A percentile compares a stretch with the other conserved stretches of the same genome.
phyloP scores from a whole-genome alignment of 2,329 filamentous ascomycete species.

The Hyphodiscus sp. region DNA sequence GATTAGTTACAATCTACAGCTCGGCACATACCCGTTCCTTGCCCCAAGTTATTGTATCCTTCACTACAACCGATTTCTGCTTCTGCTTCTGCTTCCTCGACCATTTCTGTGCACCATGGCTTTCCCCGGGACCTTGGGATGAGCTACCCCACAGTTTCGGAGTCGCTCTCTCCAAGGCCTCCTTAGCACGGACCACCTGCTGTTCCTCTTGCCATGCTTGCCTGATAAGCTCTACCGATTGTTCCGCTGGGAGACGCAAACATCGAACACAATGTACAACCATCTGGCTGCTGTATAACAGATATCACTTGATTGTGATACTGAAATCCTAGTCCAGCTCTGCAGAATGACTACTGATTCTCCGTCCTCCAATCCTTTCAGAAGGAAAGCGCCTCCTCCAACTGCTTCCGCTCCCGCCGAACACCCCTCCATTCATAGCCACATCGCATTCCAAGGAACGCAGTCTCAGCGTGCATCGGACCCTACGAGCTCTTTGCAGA shows the following conservation, averaged over 20 bases:
- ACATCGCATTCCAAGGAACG: conserved; percentile 13
- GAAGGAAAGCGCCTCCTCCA: conserved; percentile 20
- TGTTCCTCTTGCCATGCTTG: no score
- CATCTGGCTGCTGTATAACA: not conserved
- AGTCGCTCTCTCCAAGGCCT: conserved; percentile 5
- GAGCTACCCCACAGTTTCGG: conserved; percentile 9
- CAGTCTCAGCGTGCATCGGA: conserved; percentile 9
- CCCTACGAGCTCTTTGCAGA: conserved; percentile 2
- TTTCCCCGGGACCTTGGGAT: not conserved
- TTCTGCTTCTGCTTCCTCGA: not conserved
- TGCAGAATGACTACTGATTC: conserved; percentile 25
- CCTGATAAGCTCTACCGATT: conserved; percentile 13
- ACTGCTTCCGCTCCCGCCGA: conserved; percentile 10
- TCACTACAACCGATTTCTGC: no score
- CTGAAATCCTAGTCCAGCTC: conserved; percentile 5
- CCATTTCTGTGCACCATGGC: not conserved
- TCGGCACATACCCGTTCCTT: no score
- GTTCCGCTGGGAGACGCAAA: conserved; percentile 7
- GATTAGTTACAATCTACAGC: no score
- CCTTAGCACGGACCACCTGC: conserved; percentile 8
- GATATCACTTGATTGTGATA: conserved; percentile 5
- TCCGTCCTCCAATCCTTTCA: conserved; percentile 30
- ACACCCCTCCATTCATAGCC: conserved; percentile 12
- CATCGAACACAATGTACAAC: conserved; percentile 4
- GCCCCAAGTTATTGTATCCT: not conserved